Percentiles rank a stretch among this genome's conserved stretches.
These are phyloP conservation scores for Curvularia spicifera DNA, from an alignment of 2,329 filamentous ascomycete species.

Conservation along the genomic window DNA sequence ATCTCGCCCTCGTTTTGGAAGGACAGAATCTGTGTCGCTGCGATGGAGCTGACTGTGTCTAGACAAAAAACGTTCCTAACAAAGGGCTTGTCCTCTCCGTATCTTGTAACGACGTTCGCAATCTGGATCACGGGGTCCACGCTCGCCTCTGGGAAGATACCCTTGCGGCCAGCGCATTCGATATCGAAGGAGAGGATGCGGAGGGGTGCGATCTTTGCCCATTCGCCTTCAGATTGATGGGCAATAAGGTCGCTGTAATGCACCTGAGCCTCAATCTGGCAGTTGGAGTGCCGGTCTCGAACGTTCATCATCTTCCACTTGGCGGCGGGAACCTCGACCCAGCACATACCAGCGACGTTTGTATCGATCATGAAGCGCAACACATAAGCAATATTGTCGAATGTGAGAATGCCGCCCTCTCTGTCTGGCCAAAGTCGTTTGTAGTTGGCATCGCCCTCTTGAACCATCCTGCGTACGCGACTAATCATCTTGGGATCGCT, in stretches of 20 bases:
- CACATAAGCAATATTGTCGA: constrained; percentile 95
- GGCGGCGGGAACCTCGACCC: constrained; percentile 82
- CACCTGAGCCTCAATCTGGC: constrained; percentile 91
- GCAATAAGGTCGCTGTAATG: constrained; percentile 84
- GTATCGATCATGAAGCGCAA: constrained; percentile 98
- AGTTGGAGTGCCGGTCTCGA: constrained; percentile 80
- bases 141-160: constrained; percentile 92
- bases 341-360: constrained; percentile 93
- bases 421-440: constrained; percentile 79
- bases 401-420: constrained; percentile 78
- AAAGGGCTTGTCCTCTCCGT: constrained; percentile 95
- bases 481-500: constrained; percentile 86
- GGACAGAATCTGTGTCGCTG: constrained; percentile 90
- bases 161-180: constrained; percentile 96
- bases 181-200: constrained; percentile 97
- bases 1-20: constrained; percentile 84
- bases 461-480: constrained; percentile 76
- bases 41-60: constrained; percentile 89
- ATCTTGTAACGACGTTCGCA: constrained; percentile 91
- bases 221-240: constrained; percentile 88
- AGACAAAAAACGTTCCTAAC: constrained; percentile 96
- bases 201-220: constrained; percentile 96
- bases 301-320: constrained; percentile 74
- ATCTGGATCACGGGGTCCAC: constrained; percentile 97
- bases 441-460: constrained; percentile 81